Conservation (phyloP, 1,284 basidiomycete genomes). For the Rhodotorula sp. region DNA sequence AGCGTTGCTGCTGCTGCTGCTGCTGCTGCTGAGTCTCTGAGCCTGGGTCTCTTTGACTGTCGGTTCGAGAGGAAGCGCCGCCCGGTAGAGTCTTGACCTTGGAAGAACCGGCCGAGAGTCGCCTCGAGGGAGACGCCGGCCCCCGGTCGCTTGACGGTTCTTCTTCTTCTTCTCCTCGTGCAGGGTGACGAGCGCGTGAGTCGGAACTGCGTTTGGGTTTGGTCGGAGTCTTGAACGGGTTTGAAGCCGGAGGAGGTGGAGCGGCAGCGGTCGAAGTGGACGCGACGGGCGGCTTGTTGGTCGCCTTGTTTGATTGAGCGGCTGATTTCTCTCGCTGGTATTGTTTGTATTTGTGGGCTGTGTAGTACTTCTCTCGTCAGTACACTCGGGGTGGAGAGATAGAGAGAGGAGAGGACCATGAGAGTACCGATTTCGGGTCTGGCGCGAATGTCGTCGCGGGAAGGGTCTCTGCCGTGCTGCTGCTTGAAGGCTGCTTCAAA, state of each 20-base stretch:
- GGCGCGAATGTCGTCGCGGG: constrained; percentile 35
- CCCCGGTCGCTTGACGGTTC: background rate
- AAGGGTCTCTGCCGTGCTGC: constrained; percentile 17
- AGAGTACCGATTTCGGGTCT: constrained; percentile 29
- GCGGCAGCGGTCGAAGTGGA: background rate
- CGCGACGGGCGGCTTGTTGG: background rate
- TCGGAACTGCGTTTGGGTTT: constrained; percentile 17
- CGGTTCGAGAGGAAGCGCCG: background rate
- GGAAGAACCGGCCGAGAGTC: background rate
- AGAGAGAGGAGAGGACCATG: background rate
- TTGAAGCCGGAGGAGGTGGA: background rate
- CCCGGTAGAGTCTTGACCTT: background rate
- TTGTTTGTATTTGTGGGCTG: constrained; percentile 37
- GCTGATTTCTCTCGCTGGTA: constrained; percentile 24
- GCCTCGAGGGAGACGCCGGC: constrained; percentile 2
- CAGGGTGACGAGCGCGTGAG: background rate
- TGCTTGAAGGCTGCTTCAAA: constrained; percentile 28
- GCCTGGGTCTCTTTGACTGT: background rate
- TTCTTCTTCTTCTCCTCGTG: background rate
- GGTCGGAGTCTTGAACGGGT: constrained; percentile 26
- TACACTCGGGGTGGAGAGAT: background rate
- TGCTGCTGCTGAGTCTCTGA: background rate
- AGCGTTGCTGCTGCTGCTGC: constrained; percentile 4
- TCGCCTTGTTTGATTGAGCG: background rate
- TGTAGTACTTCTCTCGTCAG: background rate